phyloP scores from a whole-genome alignment of 768 basidiomycete species.

The Naganishia antarctica region DNA sequence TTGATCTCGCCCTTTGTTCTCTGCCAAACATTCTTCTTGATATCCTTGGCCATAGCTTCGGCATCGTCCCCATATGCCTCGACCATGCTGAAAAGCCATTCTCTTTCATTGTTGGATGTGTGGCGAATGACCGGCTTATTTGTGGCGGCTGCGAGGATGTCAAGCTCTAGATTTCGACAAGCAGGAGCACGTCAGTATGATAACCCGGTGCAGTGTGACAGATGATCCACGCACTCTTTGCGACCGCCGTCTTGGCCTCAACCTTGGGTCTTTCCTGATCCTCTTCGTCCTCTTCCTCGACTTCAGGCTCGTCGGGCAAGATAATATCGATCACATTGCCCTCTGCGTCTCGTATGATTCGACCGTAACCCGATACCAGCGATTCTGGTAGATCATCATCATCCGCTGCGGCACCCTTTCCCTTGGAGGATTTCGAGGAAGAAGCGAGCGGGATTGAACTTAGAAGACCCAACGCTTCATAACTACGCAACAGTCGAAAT shows the following conservation, averaged over 20 bases:
- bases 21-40: slow-evolving; percentile 74
- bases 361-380: slow-evolving; percentile 61
- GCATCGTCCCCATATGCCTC: slow-evolving; percentile 67
- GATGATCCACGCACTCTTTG: slow-evolving; percentile 43
- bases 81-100: slow-evolving; percentile 64
- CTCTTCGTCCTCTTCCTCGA: slow-evolving; percentile 33
- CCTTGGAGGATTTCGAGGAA: slow-evolving; percentile 5
- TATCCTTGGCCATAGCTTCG: slow-evolving; percentile 71
- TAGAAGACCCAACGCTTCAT: slow-evolving; percentile 46
- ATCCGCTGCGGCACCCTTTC: background rate
- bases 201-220: too few relatives aligned
- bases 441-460: slow-evolving; percentile 41
- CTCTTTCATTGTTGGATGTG: slow-evolving; percentile 64
- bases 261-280: slow-evolving; percentile 32
- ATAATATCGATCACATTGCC: slow-evolving; percentile 72
- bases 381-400: slow-evolving; percentile 10
- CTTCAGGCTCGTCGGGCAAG: slow-evolving; percentile 58
- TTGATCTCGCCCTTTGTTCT: slow-evolving; percentile 71
- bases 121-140: slow-evolving; percentile 56
- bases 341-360: slow-evolving; percentile 71
- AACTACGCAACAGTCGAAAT: slow-evolving; percentile 31
- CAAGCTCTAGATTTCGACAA: slow-evolving; percentile 64
- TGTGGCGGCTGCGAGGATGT: slow-evolving; percentile 57
- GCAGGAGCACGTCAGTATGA: too few relatives aligned
- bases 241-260: slow-evolving; percentile 53